Evolutionary conservation across 192 early-diverging fungal species (phyloP).

Genomic region (Linnemannia zychae): DNA sequence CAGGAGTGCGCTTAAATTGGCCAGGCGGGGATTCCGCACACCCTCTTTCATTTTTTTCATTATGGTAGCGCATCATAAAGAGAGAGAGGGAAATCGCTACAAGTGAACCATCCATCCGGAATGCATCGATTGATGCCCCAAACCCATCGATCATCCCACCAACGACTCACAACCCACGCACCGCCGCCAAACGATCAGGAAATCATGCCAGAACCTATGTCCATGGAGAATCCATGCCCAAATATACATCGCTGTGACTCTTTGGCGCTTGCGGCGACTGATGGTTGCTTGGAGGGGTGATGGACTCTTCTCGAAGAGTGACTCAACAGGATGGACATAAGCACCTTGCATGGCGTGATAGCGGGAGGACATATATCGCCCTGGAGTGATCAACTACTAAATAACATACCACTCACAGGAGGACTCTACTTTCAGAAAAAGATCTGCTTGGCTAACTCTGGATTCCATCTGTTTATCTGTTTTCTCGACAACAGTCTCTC

Average conservation of each 20-base stretch:
- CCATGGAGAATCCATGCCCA: slow-evolving; percentile 5
- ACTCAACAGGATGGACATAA: background rate
- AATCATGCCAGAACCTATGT: background rate
- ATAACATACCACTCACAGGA: background rate
- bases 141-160: background rate
- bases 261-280: background rate
- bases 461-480: slow-evolving; percentile 15
- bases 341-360: background rate
- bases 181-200: background rate
- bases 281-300: background rate
- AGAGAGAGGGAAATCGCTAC: slow-evolving; percentile 11
- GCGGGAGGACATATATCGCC: background rate
- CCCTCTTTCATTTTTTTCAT: slow-evolving; percentile 26
- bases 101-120: slow-evolving; percentile 19
- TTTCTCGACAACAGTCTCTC: slow-evolving; percentile 74
- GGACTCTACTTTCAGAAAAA: background rate
- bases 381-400: background rate
- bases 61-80: slow-evolving; percentile 27
- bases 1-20: background rate
- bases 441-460: slow-evolving; percentile 36
- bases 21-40: background rate
- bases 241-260: background rate
- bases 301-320: background rate
- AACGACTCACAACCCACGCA: background rate
- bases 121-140: background rate